Percentiles rank a stretch among this genome's conserved stretches.
Conservation (phyloP, 805 yeast genomes). For the Isabelozyma rhagii region DNA sequence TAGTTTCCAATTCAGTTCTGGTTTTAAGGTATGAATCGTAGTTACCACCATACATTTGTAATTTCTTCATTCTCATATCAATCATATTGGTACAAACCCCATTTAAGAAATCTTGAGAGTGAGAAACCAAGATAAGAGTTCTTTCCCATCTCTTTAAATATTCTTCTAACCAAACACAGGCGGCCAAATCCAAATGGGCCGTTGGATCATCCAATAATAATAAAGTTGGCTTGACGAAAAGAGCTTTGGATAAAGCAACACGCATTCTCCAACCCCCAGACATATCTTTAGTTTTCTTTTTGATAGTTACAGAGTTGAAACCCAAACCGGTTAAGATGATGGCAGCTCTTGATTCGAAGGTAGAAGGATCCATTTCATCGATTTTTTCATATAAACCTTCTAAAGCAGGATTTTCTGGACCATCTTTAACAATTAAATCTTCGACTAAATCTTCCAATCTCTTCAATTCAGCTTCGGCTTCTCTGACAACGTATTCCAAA, state of each 20-base stretch:
- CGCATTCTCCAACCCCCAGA: conserved; percentile 99
- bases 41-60: conserved; percentile 91
- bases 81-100: conserved; percentile 98
- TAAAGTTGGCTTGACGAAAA: conserved; percentile 95
- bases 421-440: conserved; percentile 82
- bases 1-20: conserved; percentile 87
- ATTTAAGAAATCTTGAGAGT: conserved; percentile 98
- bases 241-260: conserved; percentile 96
- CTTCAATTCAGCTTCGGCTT: conserved; percentile 91
- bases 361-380: conserved; percentile 92
- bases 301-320: conserved; percentile 81
- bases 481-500: conserved; percentile 92
- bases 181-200: conserved; percentile 98
- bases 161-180: conserved; percentile 99
- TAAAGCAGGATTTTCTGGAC: conserved; percentile 85
- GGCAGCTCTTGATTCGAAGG: conserved; percentile 96
- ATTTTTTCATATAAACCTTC: conserved; percentile 93
- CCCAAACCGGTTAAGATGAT: conserved; percentile 95
- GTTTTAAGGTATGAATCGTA: conserved; percentile 96
- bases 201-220: conserved; percentile 97
- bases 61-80: conserved; percentile 86
- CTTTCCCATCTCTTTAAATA: conserved; percentile 93
- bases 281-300: conserved; percentile 96
- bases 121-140: conserved; percentile 90
- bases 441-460: conserved; percentile 89